A percentile compares a stretch with the other conserved stretches of the same genome.
Evolutionary conservation across 371 early-diverging fungal genomes (phyloP).

Genomic region (Mortierella sp.): DNA sequence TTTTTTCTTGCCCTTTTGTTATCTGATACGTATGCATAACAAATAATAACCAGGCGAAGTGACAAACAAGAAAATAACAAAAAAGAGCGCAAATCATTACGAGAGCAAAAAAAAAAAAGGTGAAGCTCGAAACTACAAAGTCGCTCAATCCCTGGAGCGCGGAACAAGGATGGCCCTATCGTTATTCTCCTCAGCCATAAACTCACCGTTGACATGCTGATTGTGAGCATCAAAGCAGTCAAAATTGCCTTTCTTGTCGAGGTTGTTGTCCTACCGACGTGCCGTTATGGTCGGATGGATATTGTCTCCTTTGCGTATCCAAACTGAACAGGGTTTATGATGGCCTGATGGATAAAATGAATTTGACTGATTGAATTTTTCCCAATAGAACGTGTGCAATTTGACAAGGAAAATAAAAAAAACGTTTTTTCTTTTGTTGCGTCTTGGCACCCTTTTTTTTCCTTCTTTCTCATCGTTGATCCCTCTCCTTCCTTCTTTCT

Average conservation of each 20-base stretch:
- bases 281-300: too few relatives aligned
- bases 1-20: neutral
- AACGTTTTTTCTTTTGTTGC: neutral
- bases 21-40: neutral
- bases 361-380: too few relatives aligned
- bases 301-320: too few relatives aligned
- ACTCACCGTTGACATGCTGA: too few relatives aligned
- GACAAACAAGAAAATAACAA: neutral
- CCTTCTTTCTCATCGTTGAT: too few relatives aligned
- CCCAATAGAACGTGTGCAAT: too few relatives aligned
- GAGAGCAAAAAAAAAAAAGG: neutral
- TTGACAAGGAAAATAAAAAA: too few relatives aligned
- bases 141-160: constrained; percentile 1
- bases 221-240: neutral
- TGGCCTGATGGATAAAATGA: too few relatives aligned
- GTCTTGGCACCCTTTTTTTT: neutral
- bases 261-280: neutral
- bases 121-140: neutral
- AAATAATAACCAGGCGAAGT: neutral
- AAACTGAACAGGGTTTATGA: too few relatives aligned
- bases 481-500: neutral
- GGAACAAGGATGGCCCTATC: neutral
- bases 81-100: constrained; percentile 6
- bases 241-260: constrained; percentile 21
- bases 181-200: neutral